These are phyloP conservation scores for Gynostemma pentaphyllum DNA, from an alignment of 306 rosid genomes.

Conservation along the genomic window DNA sequence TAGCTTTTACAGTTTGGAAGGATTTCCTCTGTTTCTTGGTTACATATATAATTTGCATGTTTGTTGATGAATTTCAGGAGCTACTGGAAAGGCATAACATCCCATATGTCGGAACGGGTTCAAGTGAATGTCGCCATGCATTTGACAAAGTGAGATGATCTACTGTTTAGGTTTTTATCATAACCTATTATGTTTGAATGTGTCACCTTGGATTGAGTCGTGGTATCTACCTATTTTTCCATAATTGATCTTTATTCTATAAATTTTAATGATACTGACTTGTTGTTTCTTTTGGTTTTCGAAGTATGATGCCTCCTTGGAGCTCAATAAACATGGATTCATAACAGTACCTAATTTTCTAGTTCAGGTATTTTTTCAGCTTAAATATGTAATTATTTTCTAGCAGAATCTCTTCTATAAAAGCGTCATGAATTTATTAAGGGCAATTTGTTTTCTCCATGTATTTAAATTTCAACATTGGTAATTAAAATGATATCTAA, in stretches of 20 bases:
- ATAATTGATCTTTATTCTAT: neutral
- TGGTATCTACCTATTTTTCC: neutral
- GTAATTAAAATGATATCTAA: neutral
- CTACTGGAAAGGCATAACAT: constrained; percentile 62
- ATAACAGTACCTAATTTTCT: constrained; percentile 59
- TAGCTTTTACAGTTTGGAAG: neutral
- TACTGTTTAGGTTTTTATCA: constrained; percentile 4
- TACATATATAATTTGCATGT: neutral
- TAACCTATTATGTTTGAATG: neutral
- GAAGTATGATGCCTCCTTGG: constrained; percentile 81
- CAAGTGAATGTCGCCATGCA: constrained; percentile 68
- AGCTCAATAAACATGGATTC: constrained; percentile 62
- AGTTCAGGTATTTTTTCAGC: constrained; percentile 44
- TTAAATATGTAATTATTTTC: neutral
- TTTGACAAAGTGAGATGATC: constrained; percentile 67
- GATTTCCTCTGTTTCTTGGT: neutral
- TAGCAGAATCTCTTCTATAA: neutral
- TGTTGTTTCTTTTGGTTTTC: constrained; percentile 15
- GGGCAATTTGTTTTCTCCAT: neutral
- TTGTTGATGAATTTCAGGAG: constrained; percentile 40
- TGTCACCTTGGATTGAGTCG: neutral
- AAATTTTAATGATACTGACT: constrained; percentile 6
- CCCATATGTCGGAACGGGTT: constrained; percentile 93
- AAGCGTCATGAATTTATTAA: neutral
- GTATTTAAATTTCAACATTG: neutral